Conservation (phyloP, 345 rosid species). For the Aquilaria malaccensis region DNA sequence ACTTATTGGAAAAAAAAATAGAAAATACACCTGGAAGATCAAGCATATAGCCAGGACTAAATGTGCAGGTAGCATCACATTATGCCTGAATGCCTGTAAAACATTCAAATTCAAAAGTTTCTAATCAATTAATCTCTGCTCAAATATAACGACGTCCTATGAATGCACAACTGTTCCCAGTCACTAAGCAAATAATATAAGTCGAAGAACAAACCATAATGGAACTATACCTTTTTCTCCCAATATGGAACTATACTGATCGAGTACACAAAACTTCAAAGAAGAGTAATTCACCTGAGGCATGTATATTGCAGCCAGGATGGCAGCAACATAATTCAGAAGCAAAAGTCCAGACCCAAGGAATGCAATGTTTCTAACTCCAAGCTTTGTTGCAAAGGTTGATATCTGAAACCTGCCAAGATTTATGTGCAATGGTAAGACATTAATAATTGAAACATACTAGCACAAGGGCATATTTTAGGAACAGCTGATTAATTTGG, state of each 20-base stretch:
- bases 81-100: slow-evolving; percentile 71
- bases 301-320: slow-evolving; percentile 71
- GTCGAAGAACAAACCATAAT: not conserved
- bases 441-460: too few relatives aligned
- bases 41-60: slow-evolving; percentile 58
- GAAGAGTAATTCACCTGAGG: slow-evolving; percentile 59
- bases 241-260: not conserved
- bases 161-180: slow-evolving; percentile 3
- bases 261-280: slow-evolving; percentile 9
- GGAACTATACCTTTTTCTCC: not conserved
- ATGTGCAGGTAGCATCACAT: slow-evolving; percentile 75
- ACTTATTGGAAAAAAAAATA: not conserved
- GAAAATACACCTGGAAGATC: slow-evolving; percentile 68
- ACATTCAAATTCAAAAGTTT: slow-evolving; percentile 8
- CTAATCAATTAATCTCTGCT: slow-evolving; percentile 7
- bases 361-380: slow-evolving; percentile 88
- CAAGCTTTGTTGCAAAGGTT: slow-evolving; percentile 88
- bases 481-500: too few relatives aligned
- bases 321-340: slow-evolving; percentile 69
- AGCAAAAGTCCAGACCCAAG: slow-evolving; percentile 84
- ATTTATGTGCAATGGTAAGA: not conserved
- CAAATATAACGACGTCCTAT: not conserved
- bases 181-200: not conserved
- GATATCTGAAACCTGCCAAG: slow-evolving; percentile 81
- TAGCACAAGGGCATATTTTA: too few relatives aligned